Evolutionary conservation across 305 asterid genomes (phyloP), one percentile per base, ranked within the genome.

Genomic region (Stenogyne calaminthoides): DNA sequence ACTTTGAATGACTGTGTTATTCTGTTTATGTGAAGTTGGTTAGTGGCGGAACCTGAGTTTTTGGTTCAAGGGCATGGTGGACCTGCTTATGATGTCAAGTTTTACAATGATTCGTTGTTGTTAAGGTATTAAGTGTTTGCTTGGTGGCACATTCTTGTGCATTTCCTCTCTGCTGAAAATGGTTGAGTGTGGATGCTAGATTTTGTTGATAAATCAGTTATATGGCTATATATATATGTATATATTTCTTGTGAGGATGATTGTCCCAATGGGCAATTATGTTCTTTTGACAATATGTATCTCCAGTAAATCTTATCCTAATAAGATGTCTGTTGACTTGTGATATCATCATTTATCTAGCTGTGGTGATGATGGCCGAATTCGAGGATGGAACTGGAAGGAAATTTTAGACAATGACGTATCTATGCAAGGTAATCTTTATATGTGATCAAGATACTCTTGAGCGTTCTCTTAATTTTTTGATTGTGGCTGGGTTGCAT

Each of bases 341-440:
- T 64, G 78, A 47, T 78, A 36, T 55, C 60, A 54, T 18, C 14
- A 54, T 55, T 78, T 76, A 72, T 81, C 63, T 81, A 93, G 98
- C 82, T 94, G 98, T 74, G 98, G 98, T 40, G 97, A 89, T 83
- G 97, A 94, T 89, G 98, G 98, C 25, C 88, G 87, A 39, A 84
- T 94, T 57, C 85, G 86, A 75, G 98, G 98, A 83, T 94, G 97
- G 98, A 91, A 87, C 73, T 88, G 93, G 97, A 82, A 82, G 58
- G 91, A 83, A 36, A 72, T 86, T 46, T 47, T 83, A 69, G 89
- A 67, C 44, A 73, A 76, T 52, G 85, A 76, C 71, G 78, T 55
- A 37, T 77, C 84, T 7, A 58, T 49, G 70, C 81, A 76, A 81
- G 96, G 98, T 93, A 80, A 71, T 73, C 51, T 71, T 40, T 65